These are phyloP conservation scores for Coemansia sp. DNA, from an alignment of 192 early-diverging fungal species.

Conservation along the genomic window DNA sequence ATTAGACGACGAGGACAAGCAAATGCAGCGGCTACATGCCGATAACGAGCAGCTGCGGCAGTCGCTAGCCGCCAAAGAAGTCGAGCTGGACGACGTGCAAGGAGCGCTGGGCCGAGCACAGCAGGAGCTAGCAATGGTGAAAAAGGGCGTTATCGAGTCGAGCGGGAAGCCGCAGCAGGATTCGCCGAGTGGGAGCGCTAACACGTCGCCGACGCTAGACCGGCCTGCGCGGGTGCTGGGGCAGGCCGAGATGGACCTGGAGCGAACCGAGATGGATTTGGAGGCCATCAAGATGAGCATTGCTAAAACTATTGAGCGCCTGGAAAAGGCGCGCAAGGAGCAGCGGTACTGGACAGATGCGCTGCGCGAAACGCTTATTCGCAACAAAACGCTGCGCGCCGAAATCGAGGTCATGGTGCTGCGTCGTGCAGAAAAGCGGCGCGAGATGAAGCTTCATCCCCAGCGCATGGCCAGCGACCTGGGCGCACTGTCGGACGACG, in stretches of 20 bases:
- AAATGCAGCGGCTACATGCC: constrained; percentile 8
- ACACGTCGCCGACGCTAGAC: constrained; percentile 19
- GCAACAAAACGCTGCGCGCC: constrained; percentile 37
- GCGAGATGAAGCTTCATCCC: constrained; percentile 25
- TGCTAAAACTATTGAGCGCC: constrained; percentile 13
- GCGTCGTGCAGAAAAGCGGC: constrained; percentile 35
- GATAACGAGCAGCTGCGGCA: constrained; percentile 34
- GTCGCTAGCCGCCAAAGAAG: constrained; percentile 12
- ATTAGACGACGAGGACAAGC: constrained; percentile 10
- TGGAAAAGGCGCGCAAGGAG: constrained; percentile 25
- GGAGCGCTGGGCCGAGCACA: constrained; percentile 5
- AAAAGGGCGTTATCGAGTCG: not conserved
- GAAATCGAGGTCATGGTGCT: constrained; percentile 31
- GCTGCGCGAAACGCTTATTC: constrained; percentile 30
- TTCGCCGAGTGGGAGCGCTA: constrained; percentile 2
- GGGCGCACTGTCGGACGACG: constrained; percentile 22
- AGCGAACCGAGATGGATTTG: constrained; percentile 6
- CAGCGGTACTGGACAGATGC: constrained; percentile 32
- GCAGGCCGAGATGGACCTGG: too few species aligned
- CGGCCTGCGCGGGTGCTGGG: not conserved
- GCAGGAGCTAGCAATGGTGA: constrained; percentile 1
- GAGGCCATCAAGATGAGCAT: constrained; percentile 17
- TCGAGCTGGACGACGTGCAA: constrained; percentile 23
- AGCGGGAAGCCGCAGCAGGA: not conserved
- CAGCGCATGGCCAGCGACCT: constrained; percentile 17